Evolutionary conservation across 495 filamentous ascomycete genomes (phyloP).

Genomic region (Lentithecium fluviatile): DNA sequence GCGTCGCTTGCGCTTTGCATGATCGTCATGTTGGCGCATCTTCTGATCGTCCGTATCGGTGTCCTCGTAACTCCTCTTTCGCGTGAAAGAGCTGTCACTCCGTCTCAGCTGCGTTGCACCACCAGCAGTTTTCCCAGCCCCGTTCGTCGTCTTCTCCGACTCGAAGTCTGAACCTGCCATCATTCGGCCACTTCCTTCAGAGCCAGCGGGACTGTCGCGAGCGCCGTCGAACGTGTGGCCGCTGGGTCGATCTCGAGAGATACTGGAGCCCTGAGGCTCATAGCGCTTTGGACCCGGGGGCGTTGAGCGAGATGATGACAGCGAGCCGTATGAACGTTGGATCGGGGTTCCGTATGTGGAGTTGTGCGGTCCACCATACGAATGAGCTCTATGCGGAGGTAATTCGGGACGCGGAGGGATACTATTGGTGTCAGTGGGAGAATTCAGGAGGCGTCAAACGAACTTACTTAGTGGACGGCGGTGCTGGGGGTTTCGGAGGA

Average conservation of each 20-base stretch:
- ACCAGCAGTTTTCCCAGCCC: conserved; percentile 11
- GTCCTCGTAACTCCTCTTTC: conserved; percentile 42
- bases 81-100: conserved; percentile 27
- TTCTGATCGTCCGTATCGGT: conserved; percentile 32
- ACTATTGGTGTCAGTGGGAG: conserved; percentile 6
- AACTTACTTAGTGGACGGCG: conserved; percentile 11
- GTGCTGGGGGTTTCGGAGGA: conserved; percentile 21
- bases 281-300: conserved; percentile 19
- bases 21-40: conserved; percentile 35
- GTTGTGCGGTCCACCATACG: conserved; percentile 24
- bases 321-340: conserved; percentile 29
- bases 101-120: conserved; percentile 15
- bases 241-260: conserved; percentile 5
- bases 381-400: conserved; percentile 22
- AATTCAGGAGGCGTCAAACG: neutral
- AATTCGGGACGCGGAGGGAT: conserved; percentile 3
- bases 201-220: conserved; percentile 31
- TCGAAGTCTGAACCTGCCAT: conserved; percentile 41
- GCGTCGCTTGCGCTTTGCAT: conserved; percentile 36
- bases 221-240: conserved; percentile 22
- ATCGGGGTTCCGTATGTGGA: conserved; percentile 5
- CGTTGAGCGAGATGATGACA: conserved; percentile 26
- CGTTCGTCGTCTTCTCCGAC: conserved; percentile 15
- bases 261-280: conserved; percentile 31
- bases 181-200: conserved; percentile 39